A percentile compares a stretch with the other conserved stretches of the same genome.
Evolutionary conservation across 768 basidiomycete genomes (phyloP).

Genomic region (Tephrocybe sp.): DNA sequence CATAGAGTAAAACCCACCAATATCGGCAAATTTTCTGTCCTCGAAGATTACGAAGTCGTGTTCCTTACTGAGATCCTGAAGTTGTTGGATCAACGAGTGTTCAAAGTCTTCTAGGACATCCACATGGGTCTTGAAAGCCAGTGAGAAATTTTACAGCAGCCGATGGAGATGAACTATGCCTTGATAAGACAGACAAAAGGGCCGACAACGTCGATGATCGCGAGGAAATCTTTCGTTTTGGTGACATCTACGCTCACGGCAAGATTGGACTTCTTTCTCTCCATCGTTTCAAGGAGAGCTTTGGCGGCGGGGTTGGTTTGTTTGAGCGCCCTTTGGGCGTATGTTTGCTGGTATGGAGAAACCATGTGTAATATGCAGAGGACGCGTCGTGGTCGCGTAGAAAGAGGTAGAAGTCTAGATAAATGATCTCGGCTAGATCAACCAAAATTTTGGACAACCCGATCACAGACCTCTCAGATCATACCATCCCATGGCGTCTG

Average conservation of each 20-base stretch:
- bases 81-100: conserved; percentile 59
- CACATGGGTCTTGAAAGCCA: conserved; percentile 78
- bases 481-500: conserved; percentile 30
- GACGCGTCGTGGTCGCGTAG: not conserved
- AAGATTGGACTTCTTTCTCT: conserved; percentile 86
- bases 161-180: conserved; percentile 44
- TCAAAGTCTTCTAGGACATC: conserved; percentile 96
- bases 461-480: conserved; percentile 9
- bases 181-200: conserved; percentile 93
- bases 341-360: conserved; percentile 46
- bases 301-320: conserved; percentile 78
- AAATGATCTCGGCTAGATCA: conserved; percentile 18
- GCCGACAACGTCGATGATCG: conserved; percentile 86
- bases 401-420: conserved; percentile 17
- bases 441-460: conserved; percentile 4
- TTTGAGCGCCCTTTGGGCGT: conserved; percentile 56
- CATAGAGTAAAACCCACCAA: conserved; percentile 62
- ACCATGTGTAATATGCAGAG: conserved; percentile 24
- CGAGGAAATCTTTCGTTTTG: conserved; percentile 71
- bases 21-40: conserved; percentile 98
- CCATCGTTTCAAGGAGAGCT: conserved; percentile 77
- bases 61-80: conserved; percentile 70
- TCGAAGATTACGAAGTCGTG: conserved; percentile 97
- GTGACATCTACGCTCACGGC: conserved; percentile 97
- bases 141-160: conserved; percentile 23